A percentile compares a stretch with the other conserved stretches of the same genome.
These are phyloP conservation scores for Paecilomyces dactylethromorphus DNA, from an alignment of 2,329 filamentous ascomycete species.

Conservation along the genomic window DNA sequence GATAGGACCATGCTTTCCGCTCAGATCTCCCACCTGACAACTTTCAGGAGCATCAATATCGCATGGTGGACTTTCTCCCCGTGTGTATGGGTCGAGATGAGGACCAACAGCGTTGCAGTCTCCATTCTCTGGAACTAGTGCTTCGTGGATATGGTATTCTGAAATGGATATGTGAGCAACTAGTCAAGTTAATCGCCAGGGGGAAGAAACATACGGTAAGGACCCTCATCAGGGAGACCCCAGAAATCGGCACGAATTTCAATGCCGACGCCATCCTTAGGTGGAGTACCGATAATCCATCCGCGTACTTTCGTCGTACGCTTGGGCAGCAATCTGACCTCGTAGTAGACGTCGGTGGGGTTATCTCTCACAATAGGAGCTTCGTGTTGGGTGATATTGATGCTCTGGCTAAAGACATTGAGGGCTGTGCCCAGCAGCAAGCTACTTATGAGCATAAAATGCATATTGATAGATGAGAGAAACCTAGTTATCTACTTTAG, in stretches of 20 bases:
- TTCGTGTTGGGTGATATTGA: slow-evolving; percentile 33
- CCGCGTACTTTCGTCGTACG: slow-evolving; percentile 52
- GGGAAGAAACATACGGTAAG: slow-evolving; percentile 48
- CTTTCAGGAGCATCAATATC: slow-evolving; percentile 50
- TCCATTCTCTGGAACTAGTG: slow-evolving; percentile 57
- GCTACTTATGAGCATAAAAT: slow-evolving; percentile 10
- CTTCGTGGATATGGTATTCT: slow-evolving; percentile 67
- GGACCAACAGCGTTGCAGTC: slow-evolving; percentile 64
- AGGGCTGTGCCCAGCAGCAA: slow-evolving; percentile 15
- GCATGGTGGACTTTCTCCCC: slow-evolving; percentile 58
- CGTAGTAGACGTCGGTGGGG: slow-evolving; percentile 48
- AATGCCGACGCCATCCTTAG: slow-evolving; percentile 49
- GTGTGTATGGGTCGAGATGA: slow-evolving; percentile 65
- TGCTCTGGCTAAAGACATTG: slow-evolving; percentile 9
- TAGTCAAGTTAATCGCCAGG: slow-evolving; percentile 1
- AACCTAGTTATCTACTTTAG: not conserved
- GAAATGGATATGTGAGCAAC: slow-evolving; percentile 8
- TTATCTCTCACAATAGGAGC: slow-evolving; percentile 52
- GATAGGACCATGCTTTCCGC: slow-evolving; percentile 65
- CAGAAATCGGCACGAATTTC: slow-evolving; percentile 50
- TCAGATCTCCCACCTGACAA: slow-evolving; percentile 71
- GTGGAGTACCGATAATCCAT: slow-evolving; percentile 42
- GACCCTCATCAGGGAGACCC: slow-evolving; percentile 52
- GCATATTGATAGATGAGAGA: slow-evolving; percentile 7
- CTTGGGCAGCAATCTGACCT: slow-evolving; percentile 50